phyloP scores from a whole-genome alignment of 257 asterid genomes.

The Apocynum venetum region DNA sequence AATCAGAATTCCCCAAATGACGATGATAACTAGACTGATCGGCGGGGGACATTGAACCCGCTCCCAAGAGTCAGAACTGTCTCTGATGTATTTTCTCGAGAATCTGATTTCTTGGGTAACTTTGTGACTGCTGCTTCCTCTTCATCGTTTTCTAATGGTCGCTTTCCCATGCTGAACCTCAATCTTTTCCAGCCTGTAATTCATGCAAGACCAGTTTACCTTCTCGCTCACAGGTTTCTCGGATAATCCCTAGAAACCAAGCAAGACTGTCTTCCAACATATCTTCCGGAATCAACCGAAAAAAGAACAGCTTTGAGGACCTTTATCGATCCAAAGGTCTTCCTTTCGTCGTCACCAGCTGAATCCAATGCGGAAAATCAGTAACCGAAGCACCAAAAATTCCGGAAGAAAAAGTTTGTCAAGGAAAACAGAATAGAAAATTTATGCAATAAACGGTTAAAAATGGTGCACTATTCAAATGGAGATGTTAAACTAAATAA shows the following conservation, averaged over 20 bases:
- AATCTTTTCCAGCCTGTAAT: slow-evolving; percentile 42
- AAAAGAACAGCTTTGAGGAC: slow-evolving; percentile 18
- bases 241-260: slow-evolving; percentile 63
- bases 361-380: slow-evolving; percentile 30
- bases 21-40: slow-evolving; percentile 25
- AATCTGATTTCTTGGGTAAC: slow-evolving; percentile 38
- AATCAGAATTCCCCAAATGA: slow-evolving; percentile 42
- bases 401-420: slow-evolving; percentile 8
- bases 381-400: slow-evolving; percentile 15
- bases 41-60: slow-evolving; percentile 16
- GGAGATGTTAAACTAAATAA: slow-evolving; percentile 6
- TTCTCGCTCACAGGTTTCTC: slow-evolving; percentile 48
- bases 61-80: slow-evolving; percentile 30
- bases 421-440: slow-evolving; percentile 2
- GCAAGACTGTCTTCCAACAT: slow-evolving; percentile 80
- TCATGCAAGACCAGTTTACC: slow-evolving; percentile 60
- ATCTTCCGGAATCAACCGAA: slow-evolving; percentile 37
- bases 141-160: slow-evolving; percentile 47
- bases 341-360: slow-evolving; percentile 21
- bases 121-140: slow-evolving; percentile 39
- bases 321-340: slow-evolving; percentile 16
- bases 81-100: slow-evolving; percentile 20
- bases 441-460: not conserved
- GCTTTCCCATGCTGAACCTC: slow-evolving; percentile 45
- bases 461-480: not conserved